Base-by-base conservation (phyloP, 73 alveolate species). In the Paramecium sexaurelia region DNA sequence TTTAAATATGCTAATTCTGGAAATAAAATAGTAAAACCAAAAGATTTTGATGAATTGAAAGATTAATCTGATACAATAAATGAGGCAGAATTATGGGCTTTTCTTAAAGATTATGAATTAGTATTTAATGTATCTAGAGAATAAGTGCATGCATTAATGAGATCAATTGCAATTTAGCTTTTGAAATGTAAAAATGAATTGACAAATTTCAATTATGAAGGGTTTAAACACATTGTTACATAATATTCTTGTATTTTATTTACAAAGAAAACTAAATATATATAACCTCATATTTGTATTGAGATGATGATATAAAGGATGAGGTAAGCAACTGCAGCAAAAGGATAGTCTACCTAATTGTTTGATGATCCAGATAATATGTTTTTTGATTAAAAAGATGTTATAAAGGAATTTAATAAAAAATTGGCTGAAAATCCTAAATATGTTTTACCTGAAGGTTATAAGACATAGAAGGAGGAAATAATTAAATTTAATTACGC, bases 361-460 rank as follows among this genome's bases (percentile, higher is more conserved):
- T 93, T 75, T 78, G 96, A 93, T 43, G 97, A 96, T 83, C 97
- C 97, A 19, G 96, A 92, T n/a, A 84, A 86, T 41, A 85, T 87
- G 33, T 83, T 51, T 33, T 78, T 96, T 47, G 97, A 94, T 17
- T 97, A 96, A 61, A 73, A 75, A 43, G 96, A 95, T 35, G 91
- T 96, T 17, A 36, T 96, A 5, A 92, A 61, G 39, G 92, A 96
- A 89, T 91, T 96, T n/a, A 96, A 96, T 89, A 56, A 78, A 51
- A 55, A 92, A 39, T 75, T 96, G 39, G 84, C 66, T 39, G 71
- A 68, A 41, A 92, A 96, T 73, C 98, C 98, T 8, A 87, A 55
- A 15, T 84, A 93, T 47, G 94, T 88, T 5, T 71, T 96, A 24
- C 99, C 99, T 19, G 96, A 95, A 55, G 99, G 98, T 7, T 96